Conservation (phyloP, 371 early-diverging fungal genomes). For the Basidiobolus heterosporus region DNA sequence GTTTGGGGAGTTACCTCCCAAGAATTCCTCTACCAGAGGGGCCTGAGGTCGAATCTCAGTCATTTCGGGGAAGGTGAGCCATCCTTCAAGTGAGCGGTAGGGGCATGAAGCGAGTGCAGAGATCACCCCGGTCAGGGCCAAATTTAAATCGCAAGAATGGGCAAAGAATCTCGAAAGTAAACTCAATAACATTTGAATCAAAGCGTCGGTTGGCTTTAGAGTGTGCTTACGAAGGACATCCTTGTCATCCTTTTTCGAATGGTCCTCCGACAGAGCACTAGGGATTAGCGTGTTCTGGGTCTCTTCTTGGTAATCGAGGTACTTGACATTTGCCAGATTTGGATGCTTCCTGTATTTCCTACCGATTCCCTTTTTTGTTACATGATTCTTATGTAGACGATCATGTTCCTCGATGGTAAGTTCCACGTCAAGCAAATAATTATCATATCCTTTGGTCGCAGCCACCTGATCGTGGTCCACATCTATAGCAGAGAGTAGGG, state of each 20-base stretch:
- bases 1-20: not conserved
- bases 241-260: too few relatives aligned
- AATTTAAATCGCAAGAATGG: conserved; percentile 72
- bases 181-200: conserved; percentile 39
- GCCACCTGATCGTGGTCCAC: not conserved
- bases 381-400: not conserved
- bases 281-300: conserved; percentile 6
- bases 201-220: conserved; percentile 40
- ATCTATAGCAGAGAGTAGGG: not conserved
- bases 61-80: conserved; percentile 31
- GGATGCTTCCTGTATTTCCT: too few relatives aligned
- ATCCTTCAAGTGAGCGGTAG: conserved; percentile 54
- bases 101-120: conserved; percentile 65
- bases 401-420: conserved; percentile 36
- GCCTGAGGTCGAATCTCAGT: not conserved
- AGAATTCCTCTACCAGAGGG: not conserved
- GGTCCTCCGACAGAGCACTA: not conserved
- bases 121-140: conserved; percentile 77
- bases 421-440: conserved; percentile 64
- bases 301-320: not conserved
- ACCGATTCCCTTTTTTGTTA: too few relatives aligned
- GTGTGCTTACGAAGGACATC: conserved; percentile 13
- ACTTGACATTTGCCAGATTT: too few relatives aligned
- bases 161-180: conserved; percentile 61
- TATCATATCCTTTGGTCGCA: conserved; percentile 46